phyloP scores from a whole-genome alignment of 139 green algal species.

The Auxenochlorella pyrenoidosa region DNA sequence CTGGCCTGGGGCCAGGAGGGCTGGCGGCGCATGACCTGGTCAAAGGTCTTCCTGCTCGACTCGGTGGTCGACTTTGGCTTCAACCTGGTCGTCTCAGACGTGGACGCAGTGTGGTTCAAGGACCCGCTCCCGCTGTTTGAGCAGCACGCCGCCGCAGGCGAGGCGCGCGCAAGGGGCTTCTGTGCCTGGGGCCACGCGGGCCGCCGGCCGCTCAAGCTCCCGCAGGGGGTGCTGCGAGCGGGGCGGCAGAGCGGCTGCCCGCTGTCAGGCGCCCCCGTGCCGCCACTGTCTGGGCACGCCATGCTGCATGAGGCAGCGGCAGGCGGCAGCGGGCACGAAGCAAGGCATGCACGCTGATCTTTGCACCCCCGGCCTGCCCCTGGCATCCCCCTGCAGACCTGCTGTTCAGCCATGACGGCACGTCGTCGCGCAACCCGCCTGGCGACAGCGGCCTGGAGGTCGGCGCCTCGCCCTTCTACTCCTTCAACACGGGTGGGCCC shows the following conservation, averaged over 20 bases:
- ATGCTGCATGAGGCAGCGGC: too few species aligned
- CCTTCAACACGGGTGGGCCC: slow-evolving; percentile 29
- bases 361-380: neutral
- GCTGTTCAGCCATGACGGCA: slow-evolving; percentile 11
- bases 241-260: neutral
- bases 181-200: too few species aligned
- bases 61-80: slow-evolving; percentile 30
- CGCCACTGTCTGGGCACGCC: too few species aligned
- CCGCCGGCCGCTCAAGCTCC: neutral
- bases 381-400: neutral
- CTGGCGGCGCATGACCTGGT: slow-evolving; percentile 39
- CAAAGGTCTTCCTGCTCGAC: slow-evolving; percentile 26
- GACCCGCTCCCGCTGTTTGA: slow-evolving; percentile 4
- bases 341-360: neutral
- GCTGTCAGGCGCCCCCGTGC: neutral
- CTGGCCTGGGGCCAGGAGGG: slow-evolving; percentile 35
- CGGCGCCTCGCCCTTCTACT: neutral
- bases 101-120: slow-evolving; percentile 29
- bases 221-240: too few species aligned
- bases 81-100: slow-evolving; percentile 35
- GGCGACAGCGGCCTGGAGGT: slow-evolving; percentile 16
- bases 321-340: too few species aligned
- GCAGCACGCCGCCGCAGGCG: slow-evolving; percentile 6
- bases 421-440: neutral
- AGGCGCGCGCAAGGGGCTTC: too few species aligned